Base-by-base conservation (phyloP, 2,329 filamentous ascomycete species). In the Apiospora pterosperma region DNA sequence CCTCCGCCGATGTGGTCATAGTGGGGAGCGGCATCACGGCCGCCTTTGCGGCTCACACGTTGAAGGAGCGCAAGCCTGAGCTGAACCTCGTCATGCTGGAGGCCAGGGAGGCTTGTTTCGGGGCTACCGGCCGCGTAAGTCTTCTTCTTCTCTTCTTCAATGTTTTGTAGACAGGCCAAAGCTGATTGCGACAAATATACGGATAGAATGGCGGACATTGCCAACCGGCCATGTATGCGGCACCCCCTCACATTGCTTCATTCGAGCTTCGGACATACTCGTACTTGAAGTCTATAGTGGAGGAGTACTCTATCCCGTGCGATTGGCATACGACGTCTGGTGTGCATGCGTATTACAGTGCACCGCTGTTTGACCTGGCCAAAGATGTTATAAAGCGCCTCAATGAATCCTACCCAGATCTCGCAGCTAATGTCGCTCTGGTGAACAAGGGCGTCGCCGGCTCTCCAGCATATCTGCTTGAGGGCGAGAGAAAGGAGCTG, bases 21-120 rank as follows among this genome's bases (percentile, higher is more conserved):
- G 81, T 95, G 5, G 92, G 92, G 42, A 92, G 87, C 71, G 92
- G 92, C 28, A 91, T 95, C 70, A 91, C 90, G 2, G 92, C 91
- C n/a, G 79, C 88, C 1, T 91, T 90, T 76, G 89, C 88, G 0
- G 90, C 90, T 4, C 83, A 87, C 67, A 88, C 86, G 72, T 79
- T 92, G 62, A 84, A 78, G 72, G 81, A 79, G 64, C 79, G 67
- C 67, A 75, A 65, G 70, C 73, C 76, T 42, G 79, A 82, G 5
- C 78, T 83, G 65, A 81, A 78, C n/a, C 84, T 93, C 8, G 81
- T 94, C 6, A 84, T 94, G 80, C 81, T 95, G 5, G 92, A 95
- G 77, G 92, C 92, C 16, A 83, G 92, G 70, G 91, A 94, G 79
- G 90, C 89, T 4, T 94, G 91, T 73, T 93, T 87, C 86, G 92